Base-by-base conservation (phyloP, 1,139 yeast species). In the Lodderomyces beijingensis region DNA sequence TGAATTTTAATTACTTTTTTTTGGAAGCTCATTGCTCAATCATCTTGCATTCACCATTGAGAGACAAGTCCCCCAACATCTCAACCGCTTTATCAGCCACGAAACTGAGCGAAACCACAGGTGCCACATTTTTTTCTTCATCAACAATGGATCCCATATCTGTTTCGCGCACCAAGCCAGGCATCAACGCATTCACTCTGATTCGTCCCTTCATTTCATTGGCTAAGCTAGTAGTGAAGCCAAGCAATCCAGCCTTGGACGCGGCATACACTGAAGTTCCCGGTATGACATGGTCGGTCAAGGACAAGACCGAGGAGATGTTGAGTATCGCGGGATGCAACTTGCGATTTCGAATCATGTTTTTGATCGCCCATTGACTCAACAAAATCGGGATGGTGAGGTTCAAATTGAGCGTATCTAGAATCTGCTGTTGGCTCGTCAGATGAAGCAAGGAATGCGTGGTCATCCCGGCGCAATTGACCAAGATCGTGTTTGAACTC, bases 251-350 rank as follows among this genome's bases (percentile, higher is more conserved):
- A 0, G 88, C 83, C 52, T 91, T 91, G 32, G 87, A 67, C 0
- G 95, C 91, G 1, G 87, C 67, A 51, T 91, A 91, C 0, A 84
- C 79, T 0, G 83, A 47, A 0, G 95, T 76, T 0, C 97, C 97
- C 1, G 71, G 59, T 1, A 43, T 33, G 2, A 64, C 58, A 1
- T 66, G 3, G 55, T 73, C 37, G 40, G 62, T 38, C 41, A 43
- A 28, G 0, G 85, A 84, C 17, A 89, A 59, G 3, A 84, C 68
- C 0, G 96, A 87, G 1, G 95, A 74, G 1, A 91, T 59, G 49
- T 87, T 89, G 26, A 89, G 53, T 8, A 69, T 62, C 3, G 47
- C 40, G 0, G 74, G 71, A 9, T 31, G 31, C 18, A 23, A 15
- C 3, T 34, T 16, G 9, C 27, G 27, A 8, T 36, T 27, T 17